These are phyloP conservation scores for Vinca minor DNA, from an alignment of 257 asterid genomes.

Conservation along the genomic window DNA sequence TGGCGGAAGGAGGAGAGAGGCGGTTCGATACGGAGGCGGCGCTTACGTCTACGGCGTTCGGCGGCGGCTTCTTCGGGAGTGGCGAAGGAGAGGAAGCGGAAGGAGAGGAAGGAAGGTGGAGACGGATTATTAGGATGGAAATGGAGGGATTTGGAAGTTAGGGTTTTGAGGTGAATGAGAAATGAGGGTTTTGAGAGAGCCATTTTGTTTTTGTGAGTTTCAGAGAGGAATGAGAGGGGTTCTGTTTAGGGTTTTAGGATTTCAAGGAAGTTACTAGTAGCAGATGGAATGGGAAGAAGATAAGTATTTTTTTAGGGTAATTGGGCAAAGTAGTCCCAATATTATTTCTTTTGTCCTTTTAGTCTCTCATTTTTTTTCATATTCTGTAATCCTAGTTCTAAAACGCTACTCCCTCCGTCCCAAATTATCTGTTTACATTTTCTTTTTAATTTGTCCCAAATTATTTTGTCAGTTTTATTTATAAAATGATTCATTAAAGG, in stretches of 20 bases:
- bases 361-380: too few species aligned
- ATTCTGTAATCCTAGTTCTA: too few species aligned
- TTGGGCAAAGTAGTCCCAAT: too few species aligned
- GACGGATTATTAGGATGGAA: conserved; percentile 6
- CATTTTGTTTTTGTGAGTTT: conserved; percentile 19
- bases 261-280: too few species aligned
- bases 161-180: conserved; percentile 46
- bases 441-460: too few species aligned
- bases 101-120: conserved; percentile 22
- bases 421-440: too few species aligned
- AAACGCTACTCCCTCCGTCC: too few species aligned
- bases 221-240: not conserved
- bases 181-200: conserved; percentile 61
- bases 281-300: too few species aligned
- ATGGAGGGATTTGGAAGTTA: conserved; percentile 29
- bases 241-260: not conserved
- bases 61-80: conserved; percentile 96
- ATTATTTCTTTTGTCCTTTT: too few species aligned
- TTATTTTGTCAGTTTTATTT: too few species aligned
- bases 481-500: too few species aligned
- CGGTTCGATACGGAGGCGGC: conserved; percentile 79
- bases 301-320: too few species aligned
- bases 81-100: conserved; percentile 77
- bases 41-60: conserved; percentile 79
- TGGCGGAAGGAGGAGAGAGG: conserved; percentile 62